Evolutionary conservation across 1,284 basidiomycete genomes (phyloP).

Genomic region (Tilletia indica): DNA sequence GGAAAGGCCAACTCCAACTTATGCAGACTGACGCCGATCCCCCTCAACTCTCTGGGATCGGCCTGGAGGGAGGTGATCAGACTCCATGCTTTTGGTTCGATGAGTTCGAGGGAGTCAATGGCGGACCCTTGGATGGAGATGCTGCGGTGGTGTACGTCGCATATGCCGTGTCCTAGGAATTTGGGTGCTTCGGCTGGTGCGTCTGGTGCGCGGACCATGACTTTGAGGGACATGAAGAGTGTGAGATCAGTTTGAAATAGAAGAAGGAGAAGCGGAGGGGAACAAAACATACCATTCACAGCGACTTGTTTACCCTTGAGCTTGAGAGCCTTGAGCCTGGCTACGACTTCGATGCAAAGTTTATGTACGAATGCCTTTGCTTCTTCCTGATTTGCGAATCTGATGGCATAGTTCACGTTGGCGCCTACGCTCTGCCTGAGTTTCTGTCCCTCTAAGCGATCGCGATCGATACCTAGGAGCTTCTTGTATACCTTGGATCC

Average conservation of each 20-base stretch:
- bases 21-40: constrained; percentile 86
- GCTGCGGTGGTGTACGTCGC: constrained; percentile 78
- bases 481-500: constrained; percentile 82
- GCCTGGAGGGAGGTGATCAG: constrained; percentile 72
- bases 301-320: constrained; percentile 72
- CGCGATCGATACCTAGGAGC: constrained; percentile 77
- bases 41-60: constrained; percentile 82
- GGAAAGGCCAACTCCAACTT: constrained; percentile 64
- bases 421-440: constrained; percentile 38
- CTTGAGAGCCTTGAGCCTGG: constrained; percentile 63
- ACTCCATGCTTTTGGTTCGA: constrained; percentile 76
- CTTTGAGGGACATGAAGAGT: constrained; percentile 62
- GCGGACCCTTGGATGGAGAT: constrained; percentile 60
- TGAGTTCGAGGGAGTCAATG: constrained; percentile 68
- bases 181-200: constrained; percentile 92
- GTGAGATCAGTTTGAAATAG: constrained; percentile 63
- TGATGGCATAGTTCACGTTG: constrained; percentile 72
- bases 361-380: constrained; percentile 62
- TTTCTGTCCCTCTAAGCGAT: constrained; percentile 66
- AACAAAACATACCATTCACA: constrained; percentile 58
- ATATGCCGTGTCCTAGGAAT: constrained; percentile 90
- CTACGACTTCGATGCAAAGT: constrained; percentile 40
- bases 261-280: constrained; percentile 58
- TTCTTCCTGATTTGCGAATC: constrained; percentile 78
- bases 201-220: constrained; percentile 80